A percentile compares a stretch with the other conserved stretches of the same genome.
phyloP scores from a whole-genome alignment of 495 filamentous ascomycete genomes.

The Xylaria acuta region DNA sequence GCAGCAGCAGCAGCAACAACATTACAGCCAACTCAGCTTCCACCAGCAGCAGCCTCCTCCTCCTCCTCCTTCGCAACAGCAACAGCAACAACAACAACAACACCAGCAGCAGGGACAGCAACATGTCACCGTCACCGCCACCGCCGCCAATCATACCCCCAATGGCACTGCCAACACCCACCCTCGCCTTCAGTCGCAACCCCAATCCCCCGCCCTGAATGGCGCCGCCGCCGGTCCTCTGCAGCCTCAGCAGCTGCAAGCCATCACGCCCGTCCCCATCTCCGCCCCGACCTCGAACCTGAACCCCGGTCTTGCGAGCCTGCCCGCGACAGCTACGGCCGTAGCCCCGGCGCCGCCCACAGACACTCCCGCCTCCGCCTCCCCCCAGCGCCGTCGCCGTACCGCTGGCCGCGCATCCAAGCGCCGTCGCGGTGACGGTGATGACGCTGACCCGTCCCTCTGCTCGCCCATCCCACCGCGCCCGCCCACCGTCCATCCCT shows the following conservation, averaged over 20 bases:
- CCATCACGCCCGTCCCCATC: constrained; percentile 5
- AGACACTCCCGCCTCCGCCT: neutral
- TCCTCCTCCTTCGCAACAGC: neutral
- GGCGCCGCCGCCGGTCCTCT: neutral
- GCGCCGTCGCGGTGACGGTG: constrained; percentile 26
- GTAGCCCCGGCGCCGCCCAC: neutral
- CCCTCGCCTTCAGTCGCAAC: constrained; percentile 26
- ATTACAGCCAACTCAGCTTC: constrained; percentile 23
- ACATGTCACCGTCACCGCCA: neutral
- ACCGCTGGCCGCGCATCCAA: constrained; percentile 33
- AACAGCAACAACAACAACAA: constrained; percentile 18
- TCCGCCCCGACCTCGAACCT: constrained; percentile 7
- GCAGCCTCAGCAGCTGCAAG: constrained; percentile 19
- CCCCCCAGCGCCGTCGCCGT: constrained; percentile 24
- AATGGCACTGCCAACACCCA: constrained; percentile 28
- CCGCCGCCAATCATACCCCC: neutral
- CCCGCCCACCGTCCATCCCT: constrained; percentile 67
- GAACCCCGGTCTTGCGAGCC: neutral
- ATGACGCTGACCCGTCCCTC: constrained; percentile 56
- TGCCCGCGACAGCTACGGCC: neutral
- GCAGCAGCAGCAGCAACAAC: constrained; percentile 13
- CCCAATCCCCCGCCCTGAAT: constrained; percentile 20
- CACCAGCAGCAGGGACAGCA: constrained; percentile 22
- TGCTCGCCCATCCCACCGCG: constrained; percentile 69
- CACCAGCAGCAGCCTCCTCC: constrained; percentile 10